A percentile compares a stretch with the other conserved stretches of the same genome.
Evolutionary conservation across 768 basidiomycete genomes (phyloP).

Genomic region (Peribolospora baueri): DNA sequence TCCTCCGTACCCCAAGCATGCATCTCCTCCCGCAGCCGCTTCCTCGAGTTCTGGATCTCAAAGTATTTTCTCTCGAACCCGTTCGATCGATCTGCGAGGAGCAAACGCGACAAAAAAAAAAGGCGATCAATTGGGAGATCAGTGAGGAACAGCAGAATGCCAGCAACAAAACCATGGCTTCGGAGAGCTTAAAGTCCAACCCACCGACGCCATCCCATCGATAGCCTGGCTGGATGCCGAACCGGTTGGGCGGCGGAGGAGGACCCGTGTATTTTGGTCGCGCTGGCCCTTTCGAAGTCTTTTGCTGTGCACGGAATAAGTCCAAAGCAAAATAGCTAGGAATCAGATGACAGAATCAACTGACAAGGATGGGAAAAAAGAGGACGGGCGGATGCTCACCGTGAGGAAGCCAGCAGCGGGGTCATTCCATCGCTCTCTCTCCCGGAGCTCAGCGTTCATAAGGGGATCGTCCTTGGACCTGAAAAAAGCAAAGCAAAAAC

Average conservation of each 20-base stretch:
- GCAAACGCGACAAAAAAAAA: background rate
- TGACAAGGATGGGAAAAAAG: background rate
- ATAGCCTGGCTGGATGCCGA: conserved; percentile 81
- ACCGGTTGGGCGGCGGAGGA: conserved; percentile 76
- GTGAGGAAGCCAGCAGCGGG: conserved; percentile 88
- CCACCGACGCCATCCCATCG: conserved; percentile 95
- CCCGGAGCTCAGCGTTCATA: conserved; percentile 60
- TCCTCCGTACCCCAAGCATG: conserved; percentile 78
- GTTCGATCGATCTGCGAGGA: conserved; percentile 48
- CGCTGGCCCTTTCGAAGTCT: conserved; percentile 43
- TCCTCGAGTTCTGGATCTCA: conserved; percentile 52
- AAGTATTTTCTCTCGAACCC: conserved; percentile 87
- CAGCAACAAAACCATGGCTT: background rate
- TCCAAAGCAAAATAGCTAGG: background rate
- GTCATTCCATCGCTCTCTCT: conserved; percentile 78
- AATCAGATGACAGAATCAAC: background rate
- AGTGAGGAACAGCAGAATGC: background rate
- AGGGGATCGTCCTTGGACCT: conserved; percentile 52
- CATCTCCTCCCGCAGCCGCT: conserved; percentile 43
- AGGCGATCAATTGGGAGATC: background rate
- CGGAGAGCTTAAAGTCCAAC: conserved; percentile 2
- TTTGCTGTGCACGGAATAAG: conserved; percentile 31
- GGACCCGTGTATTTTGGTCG: conserved; percentile 71
- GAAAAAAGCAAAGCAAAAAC: background rate
- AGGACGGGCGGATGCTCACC: conserved; percentile 25